Base-by-base conservation (phyloP, 1,139 yeast species). In the Kluyveromyces marxianus region DNA sequence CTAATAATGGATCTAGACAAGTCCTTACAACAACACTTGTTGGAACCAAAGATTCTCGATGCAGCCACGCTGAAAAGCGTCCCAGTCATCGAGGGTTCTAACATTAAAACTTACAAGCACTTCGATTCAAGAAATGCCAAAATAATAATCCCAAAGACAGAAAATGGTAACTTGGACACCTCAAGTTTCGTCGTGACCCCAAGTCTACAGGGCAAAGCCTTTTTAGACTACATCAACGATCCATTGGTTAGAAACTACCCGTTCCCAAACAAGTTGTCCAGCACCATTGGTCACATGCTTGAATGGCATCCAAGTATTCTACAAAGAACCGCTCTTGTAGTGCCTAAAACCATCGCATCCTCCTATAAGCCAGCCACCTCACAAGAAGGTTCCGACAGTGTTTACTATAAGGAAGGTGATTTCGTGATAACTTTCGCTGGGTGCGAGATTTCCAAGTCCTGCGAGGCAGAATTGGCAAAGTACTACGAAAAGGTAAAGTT, bases 271-370 rank as follows among this genome's bases (percentile, higher is more conserved):
- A 69, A 60, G 54, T 76, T 77, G 29, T 82, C 85, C 3, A 79
- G 77, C 51, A 74, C 81, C 8, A 87, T 90, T 44, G 78, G 88
- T 26, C 97, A 92, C 63, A 71, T 88, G 35, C 69, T 89, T 53
- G 96, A 88, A 64, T 92, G 97, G 98, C 98, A 92, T 62, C 95
- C 96, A 8, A 77, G 76, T 42, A 69, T 83, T 36, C 72, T 90
- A 54, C 75, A 84, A 46, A 83, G 79, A 57, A 72, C 94, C 4
- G 84, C 88, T 0, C 66, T 90, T 8, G 76, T 92, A 0, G 86
- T 88, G 4, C 70, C 79, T 37, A 72, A 78, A 54, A 64, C 74
- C n/a, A 70, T 81, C 42, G 73, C 77, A 10, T 67, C 82, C 28
- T 56, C 68, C 21, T 74, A 72, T 46, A 61, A 68, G 34, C 65